Conservation (phyloP, 352 stramenopile species). For the Phytophthora citrophthora region DNA sequence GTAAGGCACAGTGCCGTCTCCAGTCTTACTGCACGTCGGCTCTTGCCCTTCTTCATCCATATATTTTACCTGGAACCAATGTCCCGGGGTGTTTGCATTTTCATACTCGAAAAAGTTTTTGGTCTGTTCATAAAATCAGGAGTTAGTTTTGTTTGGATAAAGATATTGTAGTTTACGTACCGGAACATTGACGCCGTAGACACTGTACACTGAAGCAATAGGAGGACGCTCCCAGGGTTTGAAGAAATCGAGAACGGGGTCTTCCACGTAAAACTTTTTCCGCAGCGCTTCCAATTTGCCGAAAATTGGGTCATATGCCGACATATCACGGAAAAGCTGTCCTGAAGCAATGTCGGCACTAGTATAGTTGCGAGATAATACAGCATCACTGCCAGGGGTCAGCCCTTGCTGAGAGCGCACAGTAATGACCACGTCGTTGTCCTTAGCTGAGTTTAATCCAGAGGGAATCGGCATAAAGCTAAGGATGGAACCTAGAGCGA, state of each 20-base stretch:
- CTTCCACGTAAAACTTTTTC: conserved; percentile 69
- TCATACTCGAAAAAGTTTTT: conserved; percentile 80
- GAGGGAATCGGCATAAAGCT: conserved; percentile 78
- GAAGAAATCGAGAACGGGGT: conserved; percentile 66
- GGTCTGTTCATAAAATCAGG: conserved; percentile 37
- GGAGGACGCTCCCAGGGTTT: conserved; percentile 71
- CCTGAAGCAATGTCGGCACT: conserved; percentile 72
- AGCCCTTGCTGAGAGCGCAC: conserved; percentile 47
- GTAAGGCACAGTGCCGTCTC: conserved; percentile 78
- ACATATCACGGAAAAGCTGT: conserved; percentile 76
- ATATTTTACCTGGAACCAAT: conserved; percentile 73
- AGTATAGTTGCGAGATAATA: conserved; percentile 60
- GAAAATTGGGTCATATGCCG: conserved; percentile 65
- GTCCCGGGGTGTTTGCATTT: conserved; percentile 46
- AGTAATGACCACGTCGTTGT: conserved; percentile 63
- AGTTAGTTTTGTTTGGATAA: not conserved
- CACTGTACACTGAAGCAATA: conserved; percentile 74
- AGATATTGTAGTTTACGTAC: conserved; percentile 30
- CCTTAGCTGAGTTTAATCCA: conserved; percentile 47
- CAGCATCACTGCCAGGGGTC: conserved; percentile 17
- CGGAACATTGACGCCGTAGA: conserved; percentile 82
- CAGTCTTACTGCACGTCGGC: conserved; percentile 71
- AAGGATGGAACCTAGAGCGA: conserved; percentile 59
- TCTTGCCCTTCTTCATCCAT: conserved; percentile 53
- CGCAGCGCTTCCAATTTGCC: conserved; percentile 62